These are phyloP conservation scores for Tylopilus felleus DNA, from an alignment of 768 basidiomycete species.

Conservation along the genomic window DNA sequence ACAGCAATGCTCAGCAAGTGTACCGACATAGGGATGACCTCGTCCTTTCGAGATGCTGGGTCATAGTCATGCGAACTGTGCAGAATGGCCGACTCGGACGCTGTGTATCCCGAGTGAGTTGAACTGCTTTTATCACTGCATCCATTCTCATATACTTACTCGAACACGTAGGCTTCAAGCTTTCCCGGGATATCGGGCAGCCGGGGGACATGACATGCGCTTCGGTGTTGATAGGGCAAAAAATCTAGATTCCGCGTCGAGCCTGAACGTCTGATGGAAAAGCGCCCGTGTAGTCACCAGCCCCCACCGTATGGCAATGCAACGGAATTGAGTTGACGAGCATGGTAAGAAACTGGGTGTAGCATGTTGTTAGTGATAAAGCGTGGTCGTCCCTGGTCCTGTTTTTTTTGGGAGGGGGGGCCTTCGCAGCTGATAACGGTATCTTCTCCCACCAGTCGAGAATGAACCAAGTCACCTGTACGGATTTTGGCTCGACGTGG, in stretches of 20 bases:
- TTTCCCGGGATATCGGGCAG: neutral
- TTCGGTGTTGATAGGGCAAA: neutral
- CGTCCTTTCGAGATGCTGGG: neutral
- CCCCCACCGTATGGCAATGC: neutral
- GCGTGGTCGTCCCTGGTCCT: neutral
- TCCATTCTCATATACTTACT: neutral
- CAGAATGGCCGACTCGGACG: neutral
- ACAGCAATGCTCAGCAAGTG: neutral
- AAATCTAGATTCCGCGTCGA: neutral
- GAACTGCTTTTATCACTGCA: neutral
- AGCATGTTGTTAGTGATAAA: neutral
- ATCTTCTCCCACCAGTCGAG: neutral
- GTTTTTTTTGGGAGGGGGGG: neutral
- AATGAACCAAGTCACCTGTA: neutral
- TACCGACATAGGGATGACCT: neutral
- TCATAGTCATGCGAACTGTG: neutral
- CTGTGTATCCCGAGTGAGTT: neutral
- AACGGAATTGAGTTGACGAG: neutral
- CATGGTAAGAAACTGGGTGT: neutral
- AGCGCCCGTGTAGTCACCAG: slow-evolving; percentile 1
- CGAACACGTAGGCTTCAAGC: slow-evolving; percentile 1
- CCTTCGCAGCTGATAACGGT: neutral
- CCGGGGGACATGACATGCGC: slow-evolving; percentile 1
- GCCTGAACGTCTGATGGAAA: neutral
- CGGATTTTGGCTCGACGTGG: neutral